A percentile compares a stretch with the other conserved stretches of the same genome.
These are phyloP conservation scores for Leptodermis oblonga DNA, from an alignment of 257 asterid species.

Conservation along the genomic window DNA sequence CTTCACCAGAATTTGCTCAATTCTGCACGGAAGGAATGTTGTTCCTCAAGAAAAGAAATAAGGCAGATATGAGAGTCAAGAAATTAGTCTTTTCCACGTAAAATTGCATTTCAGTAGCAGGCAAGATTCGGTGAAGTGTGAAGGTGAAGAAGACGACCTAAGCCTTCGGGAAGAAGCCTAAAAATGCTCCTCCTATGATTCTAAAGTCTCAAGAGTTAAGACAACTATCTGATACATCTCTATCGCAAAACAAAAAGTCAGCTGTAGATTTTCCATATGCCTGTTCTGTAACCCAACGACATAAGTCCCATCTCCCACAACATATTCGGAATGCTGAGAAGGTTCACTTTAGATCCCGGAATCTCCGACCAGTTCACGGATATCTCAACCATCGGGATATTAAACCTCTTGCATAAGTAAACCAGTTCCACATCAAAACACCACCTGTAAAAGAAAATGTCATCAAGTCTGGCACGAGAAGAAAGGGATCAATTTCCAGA, in stretches of 20 bases:
- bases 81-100: not conserved
- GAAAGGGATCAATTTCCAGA: not conserved
- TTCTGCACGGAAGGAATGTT: not conserved
- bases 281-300: slow-evolving; percentile 86
- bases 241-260: slow-evolving; percentile 19
- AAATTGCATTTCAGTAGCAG: not conserved
- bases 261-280: slow-evolving; percentile 70
- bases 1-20: not conserved
- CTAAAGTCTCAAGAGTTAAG: not conserved
- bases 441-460: slow-evolving; percentile 55
- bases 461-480: not conserved
- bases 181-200: slow-evolving; percentile 1
- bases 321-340: slow-evolving; percentile 88
- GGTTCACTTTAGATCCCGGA: slow-evolving; percentile 88
- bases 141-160: no score
- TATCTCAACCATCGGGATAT: slow-evolving; percentile 71
- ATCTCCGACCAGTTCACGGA: slow-evolving; percentile 90
- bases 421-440: slow-evolving; percentile 94
- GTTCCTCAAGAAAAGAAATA: slow-evolving; percentile 1
- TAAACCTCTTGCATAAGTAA: slow-evolving; percentile 67
- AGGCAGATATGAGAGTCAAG: no score
- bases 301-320: slow-evolving; percentile 93
- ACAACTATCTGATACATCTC: not conserved
- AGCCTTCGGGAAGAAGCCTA: not conserved
- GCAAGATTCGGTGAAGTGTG: no score